These are phyloP conservation scores for Yamadazyma akitaensis DNA, from an alignment of 805 yeast genomes.

Conservation along the genomic window DNA sequence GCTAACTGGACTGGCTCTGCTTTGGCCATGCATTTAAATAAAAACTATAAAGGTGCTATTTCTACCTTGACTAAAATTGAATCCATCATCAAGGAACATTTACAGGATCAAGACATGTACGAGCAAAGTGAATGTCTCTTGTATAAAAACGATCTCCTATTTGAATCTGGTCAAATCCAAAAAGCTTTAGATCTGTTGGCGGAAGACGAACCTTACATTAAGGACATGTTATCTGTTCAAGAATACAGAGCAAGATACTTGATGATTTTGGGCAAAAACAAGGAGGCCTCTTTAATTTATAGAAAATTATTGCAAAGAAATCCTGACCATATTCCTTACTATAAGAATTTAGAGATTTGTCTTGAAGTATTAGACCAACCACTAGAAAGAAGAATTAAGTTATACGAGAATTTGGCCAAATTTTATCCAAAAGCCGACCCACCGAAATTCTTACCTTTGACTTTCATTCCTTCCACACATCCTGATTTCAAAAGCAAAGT, in stretches of 20 bases:
- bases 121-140: constrained; percentile 81
- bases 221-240: constrained; percentile 56
- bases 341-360: constrained; percentile 60
- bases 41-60: constrained; percentile 65
- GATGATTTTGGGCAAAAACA: constrained; percentile 49
- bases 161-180: constrained; percentile 58
- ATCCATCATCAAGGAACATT: constrained; percentile 63
- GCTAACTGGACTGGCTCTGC: constrained; percentile 91
- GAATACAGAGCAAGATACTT: constrained; percentile 69
- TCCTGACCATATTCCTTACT: constrained; percentile 74
- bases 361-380: constrained; percentile 48
- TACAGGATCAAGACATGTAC: constrained; percentile 60
- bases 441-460: constrained; percentile 72
- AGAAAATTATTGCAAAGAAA: constrained; percentile 75
- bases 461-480: constrained; percentile 56
- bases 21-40: constrained; percentile 74
- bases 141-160: constrained; percentile 66
- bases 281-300: constrained; percentile 67
- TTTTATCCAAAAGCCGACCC: constrained; percentile 86
- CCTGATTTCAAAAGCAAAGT: constrained; percentile 48
- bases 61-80: constrained; percentile 74
- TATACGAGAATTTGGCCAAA: constrained; percentile 62
- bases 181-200: constrained; percentile 62
- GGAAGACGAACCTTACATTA: constrained; percentile 45
- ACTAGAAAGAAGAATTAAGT: constrained; percentile 46